phyloP scores from a whole-genome alignment of 2,329 filamentous ascomycete species.

The Colletotrichum sidae region DNA sequence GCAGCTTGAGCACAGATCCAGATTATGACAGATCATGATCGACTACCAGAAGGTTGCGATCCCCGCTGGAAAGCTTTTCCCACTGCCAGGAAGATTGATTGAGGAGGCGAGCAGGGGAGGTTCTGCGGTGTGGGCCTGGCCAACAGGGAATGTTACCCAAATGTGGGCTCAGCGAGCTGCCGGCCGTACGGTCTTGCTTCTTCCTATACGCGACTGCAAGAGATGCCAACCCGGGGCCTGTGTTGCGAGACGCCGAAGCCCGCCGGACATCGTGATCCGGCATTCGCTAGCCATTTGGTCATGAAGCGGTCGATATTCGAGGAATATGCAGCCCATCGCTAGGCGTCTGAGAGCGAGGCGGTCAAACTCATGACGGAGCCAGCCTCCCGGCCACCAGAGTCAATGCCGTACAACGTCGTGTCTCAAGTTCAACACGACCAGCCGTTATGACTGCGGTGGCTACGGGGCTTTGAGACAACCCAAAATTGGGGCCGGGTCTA shows the following conservation, averaged over 20 bases:
- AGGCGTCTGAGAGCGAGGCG: conserved; percentile 19
- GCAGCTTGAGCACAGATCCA: conserved; percentile 24
- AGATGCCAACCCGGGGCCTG: conserved; percentile 8
- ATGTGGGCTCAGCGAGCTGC: conserved; percentile 27
- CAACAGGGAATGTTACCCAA: conserved; percentile 25
- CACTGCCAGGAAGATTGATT: conserved; percentile 16
- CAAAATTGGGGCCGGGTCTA: conserved; percentile 25
- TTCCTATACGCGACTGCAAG: conserved; percentile 1
- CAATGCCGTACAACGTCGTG: conserved; percentile 30
- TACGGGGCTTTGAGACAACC: conserved; percentile 31
- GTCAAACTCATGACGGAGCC: conserved; percentile 23
- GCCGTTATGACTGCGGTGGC: conserved; percentile 16
- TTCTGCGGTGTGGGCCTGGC: conserved; percentile 20
- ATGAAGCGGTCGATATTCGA: conserved; percentile 4
- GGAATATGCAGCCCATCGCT: conserved; percentile 14
- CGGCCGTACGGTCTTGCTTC: conserved; percentile 34
- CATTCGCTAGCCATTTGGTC: conserved; percentile 11
- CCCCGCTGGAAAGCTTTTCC: conserved; percentile 20
- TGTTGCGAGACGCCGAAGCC: conserved; percentile 19
- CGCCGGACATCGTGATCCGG: conserved; percentile 22
- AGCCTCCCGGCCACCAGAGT: conserved; percentile 21
- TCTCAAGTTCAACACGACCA: conserved; percentile 21
- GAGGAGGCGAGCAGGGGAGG: conserved; percentile 20
- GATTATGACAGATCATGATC: conserved; percentile 40
- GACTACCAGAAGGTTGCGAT: conserved; percentile 21